These are phyloP conservation scores for Boletus reticuloceps DNA, from an alignment of 768 basidiomycete species.

Conservation along the genomic window DNA sequence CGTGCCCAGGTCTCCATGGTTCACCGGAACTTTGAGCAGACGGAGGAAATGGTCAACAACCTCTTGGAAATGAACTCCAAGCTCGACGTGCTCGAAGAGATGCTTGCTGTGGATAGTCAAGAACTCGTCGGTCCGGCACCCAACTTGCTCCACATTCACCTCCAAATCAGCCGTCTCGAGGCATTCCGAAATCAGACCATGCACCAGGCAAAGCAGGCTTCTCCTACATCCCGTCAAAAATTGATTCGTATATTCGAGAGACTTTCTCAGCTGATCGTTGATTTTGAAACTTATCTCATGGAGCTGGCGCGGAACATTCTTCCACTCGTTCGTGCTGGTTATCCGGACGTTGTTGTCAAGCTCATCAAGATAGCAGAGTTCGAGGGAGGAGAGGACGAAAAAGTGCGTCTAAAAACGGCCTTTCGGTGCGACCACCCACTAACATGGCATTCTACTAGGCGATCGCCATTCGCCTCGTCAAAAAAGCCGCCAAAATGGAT, in stretches of 20 bases:
- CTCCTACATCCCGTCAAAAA: slow-evolving; percentile 61
- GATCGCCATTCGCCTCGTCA: slow-evolving; percentile 89
- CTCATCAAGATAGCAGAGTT: slow-evolving; percentile 91
- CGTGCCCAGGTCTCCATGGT: slow-evolving; percentile 86
- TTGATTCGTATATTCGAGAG: slow-evolving; percentile 82
- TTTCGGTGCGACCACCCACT: neutral
- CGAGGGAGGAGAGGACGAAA: slow-evolving; percentile 92
- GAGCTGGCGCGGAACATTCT: slow-evolving; percentile 76
- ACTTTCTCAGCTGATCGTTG: slow-evolving; percentile 71
- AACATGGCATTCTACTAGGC: slow-evolving; percentile 49
- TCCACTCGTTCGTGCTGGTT: slow-evolving; percentile 72
- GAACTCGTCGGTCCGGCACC: slow-evolving; percentile 85
- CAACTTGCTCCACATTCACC: slow-evolving; percentile 88
- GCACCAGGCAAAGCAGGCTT: slow-evolving; percentile 87
- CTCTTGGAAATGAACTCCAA: slow-evolving; percentile 89
- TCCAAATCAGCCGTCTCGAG: slow-evolving; percentile 89
- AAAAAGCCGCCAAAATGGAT: slow-evolving; percentile 89
- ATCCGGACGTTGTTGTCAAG: slow-evolving; percentile 86
- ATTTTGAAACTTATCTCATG: slow-evolving; percentile 84
- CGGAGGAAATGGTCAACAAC: slow-evolving; percentile 94
- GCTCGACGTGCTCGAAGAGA: slow-evolving; percentile 72
- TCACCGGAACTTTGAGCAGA: slow-evolving; percentile 92
- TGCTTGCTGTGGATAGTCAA: slow-evolving; percentile 71
- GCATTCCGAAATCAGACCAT: slow-evolving; percentile 92
- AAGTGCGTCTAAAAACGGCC: slow-evolving; percentile 46